Percentiles rank a stretch among this genome's conserved stretches.
Evolutionary conservation across 257 asterid genomes (phyloP).

Genomic region (Scutellaria galericulata): DNA sequence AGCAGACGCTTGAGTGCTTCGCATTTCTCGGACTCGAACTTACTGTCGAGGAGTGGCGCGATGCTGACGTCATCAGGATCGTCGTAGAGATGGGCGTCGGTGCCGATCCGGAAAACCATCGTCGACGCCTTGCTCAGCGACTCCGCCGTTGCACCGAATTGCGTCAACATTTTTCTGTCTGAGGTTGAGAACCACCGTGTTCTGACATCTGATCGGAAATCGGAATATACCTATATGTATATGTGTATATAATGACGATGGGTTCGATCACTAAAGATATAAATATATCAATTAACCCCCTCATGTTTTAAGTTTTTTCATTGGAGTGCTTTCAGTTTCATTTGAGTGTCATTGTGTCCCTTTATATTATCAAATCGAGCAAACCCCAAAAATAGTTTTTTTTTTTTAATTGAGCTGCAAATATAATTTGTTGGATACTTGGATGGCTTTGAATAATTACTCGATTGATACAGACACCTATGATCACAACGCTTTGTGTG

Average conservation of each 20-base stretch:
- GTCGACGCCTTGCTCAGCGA: conserved; percentile 94
- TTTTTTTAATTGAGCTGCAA: no score
- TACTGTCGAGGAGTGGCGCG: conserved; percentile 88
- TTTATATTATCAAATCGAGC: not conserved
- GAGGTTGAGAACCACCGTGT: conserved; percentile 7
- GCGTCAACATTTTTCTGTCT: conserved; percentile 58
- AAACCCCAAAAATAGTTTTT: not conserved
- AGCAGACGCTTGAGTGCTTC: conserved; percentile 95
- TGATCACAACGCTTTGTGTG: no score
- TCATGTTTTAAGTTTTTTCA: not conserved
- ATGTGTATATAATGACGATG: not conserved
- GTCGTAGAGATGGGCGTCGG: conserved; percentile 94
- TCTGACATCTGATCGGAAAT: conserved; percentile 38
- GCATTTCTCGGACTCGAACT: conserved; percentile 92
- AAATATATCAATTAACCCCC: conserved; percentile 15
- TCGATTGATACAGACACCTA: no score
- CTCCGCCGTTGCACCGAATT: conserved; percentile 89
- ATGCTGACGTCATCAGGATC: conserved; percentile 96
- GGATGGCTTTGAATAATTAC: no score
- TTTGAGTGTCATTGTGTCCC: not conserved
- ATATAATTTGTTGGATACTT: no score
- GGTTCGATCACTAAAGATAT: not conserved
- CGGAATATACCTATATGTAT: no score
- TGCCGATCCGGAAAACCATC: conserved; percentile 90
- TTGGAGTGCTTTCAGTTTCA: not conserved